Conservation (phyloP, 768 basidiomycete species). For the Obba rivulosa region DNA sequence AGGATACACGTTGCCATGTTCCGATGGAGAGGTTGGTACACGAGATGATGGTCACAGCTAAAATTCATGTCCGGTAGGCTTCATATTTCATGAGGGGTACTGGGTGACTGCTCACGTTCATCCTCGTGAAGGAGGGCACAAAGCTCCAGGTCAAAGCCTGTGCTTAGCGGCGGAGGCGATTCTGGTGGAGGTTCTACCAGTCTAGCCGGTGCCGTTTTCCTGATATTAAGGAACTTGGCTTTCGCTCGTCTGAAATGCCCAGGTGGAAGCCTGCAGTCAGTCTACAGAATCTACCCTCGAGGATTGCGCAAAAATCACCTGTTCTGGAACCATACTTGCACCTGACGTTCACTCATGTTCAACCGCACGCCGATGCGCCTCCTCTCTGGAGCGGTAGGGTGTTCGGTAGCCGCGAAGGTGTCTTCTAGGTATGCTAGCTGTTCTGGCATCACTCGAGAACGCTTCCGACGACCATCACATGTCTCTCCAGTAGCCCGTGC, state of each 20-base stretch:
- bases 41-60: conserved; percentile 72
- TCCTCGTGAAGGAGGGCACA: conserved; percentile 69
- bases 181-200: conserved; percentile 34
- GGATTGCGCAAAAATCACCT: conserved; percentile 41
- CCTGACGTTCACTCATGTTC: conserved; percentile 83
- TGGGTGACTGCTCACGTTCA: conserved; percentile 50
- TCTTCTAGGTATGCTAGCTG: conserved; percentile 74
- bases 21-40: conserved; percentile 74
- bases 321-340: conserved; percentile 89
- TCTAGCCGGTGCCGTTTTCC: neutral
- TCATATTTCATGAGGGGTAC: neutral
- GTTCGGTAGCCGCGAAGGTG: conserved; percentile 62
- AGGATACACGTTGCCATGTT: conserved; percentile 70
- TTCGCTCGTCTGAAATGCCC: neutral
- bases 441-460: conserved; percentile 69
- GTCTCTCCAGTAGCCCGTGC: conserved; percentile 17
- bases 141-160: conserved; percentile 54
- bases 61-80: neutral
- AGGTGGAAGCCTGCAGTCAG: conserved; percentile 28
- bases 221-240: conserved; percentile 25
- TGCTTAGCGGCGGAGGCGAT: conserved; percentile 45
- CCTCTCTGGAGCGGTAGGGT: conserved; percentile 65
- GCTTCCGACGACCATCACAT: conserved; percentile 44
- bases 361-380: conserved; percentile 69
- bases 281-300: conserved; percentile 2